These are phyloP conservation scores for Funneliformis geosporum DNA, from an alignment of 192 early-diverging fungal species.

Conservation along the genomic window DNA sequence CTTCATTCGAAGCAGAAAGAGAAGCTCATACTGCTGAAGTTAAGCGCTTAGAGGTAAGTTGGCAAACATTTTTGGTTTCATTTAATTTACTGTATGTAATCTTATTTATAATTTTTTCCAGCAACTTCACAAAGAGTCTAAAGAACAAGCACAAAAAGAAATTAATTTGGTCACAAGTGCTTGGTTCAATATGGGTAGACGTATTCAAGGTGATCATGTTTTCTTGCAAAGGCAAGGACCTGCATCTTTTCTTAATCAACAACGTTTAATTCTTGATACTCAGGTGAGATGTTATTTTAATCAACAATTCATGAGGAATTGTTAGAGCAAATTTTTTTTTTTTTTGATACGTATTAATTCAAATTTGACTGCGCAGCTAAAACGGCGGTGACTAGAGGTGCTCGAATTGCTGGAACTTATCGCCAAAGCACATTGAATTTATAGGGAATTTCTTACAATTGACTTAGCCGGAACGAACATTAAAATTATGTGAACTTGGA, in stretches of 20 bases:
- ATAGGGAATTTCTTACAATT: background rate
- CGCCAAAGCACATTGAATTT: slow-evolving; percentile 16
- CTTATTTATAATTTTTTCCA: slow-evolving; percentile 46
- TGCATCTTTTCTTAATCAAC: slow-evolving; percentile 42
- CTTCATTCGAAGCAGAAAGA: background rate
- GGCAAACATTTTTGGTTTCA: background rate
- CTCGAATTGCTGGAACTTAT: slow-evolving; percentile 31
- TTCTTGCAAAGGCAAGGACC: slow-evolving; percentile 39
- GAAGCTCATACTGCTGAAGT: slow-evolving; percentile 5
- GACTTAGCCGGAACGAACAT: background rate
- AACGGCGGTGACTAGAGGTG: slow-evolving; percentile 31
- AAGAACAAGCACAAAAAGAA: slow-evolving; percentile 73
- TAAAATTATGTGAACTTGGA: background rate
- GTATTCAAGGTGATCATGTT: slow-evolving; percentile 55
- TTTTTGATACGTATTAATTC: background rate
- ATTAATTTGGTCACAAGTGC: slow-evolving; percentile 82
- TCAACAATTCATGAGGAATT: background rate
- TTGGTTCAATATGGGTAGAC: slow-evolving; percentile 64
- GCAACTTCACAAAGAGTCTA: slow-evolving; percentile 71
- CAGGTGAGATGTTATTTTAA: slow-evolving; percentile 12
- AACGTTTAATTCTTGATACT: slow-evolving; percentile 39
- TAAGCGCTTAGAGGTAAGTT: background rate
- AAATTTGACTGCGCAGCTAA: background rate
- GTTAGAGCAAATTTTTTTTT: background rate
- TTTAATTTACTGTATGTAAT: slow-evolving; percentile 23